A percentile compares a stretch with the other conserved stretches of the same genome.
Conservation (phyloP, 2,329 filamentous ascomycete genomes). For the Byssoonygena ceratinophila region DNA sequence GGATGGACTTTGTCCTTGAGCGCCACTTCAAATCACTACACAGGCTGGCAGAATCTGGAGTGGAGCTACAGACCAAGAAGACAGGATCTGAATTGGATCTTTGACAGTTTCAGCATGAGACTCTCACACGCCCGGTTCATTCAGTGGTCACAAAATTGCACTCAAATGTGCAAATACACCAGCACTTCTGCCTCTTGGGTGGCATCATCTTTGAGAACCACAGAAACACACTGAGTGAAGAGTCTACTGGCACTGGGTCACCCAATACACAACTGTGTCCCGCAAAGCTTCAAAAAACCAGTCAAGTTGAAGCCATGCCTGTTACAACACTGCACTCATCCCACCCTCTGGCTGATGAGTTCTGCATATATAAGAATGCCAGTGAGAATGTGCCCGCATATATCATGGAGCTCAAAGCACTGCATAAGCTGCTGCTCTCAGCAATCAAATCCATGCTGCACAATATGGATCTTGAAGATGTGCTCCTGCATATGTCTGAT, state of each 20-base stretch:
- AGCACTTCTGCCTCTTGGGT: conserved; percentile 14
- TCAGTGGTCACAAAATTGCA: conserved; percentile 10
- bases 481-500: conserved; percentile 27
- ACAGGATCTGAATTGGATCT: conserved; percentile 17
- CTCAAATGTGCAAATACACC: conserved; percentile 9
- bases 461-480: conserved; percentile 34
- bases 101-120: conserved; percentile 11
- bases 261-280: background rate
- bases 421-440: conserved; percentile 37
- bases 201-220: conserved; percentile 17
- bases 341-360: conserved; percentile 26
- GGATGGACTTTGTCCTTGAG: conserved; percentile 6
- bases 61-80: conserved; percentile 1
- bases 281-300: conserved; percentile 12
- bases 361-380: conserved; percentile 26
- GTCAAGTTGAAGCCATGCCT: conserved; percentile 8
- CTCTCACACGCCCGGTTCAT: conserved; percentile 11
- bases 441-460: conserved; percentile 37
- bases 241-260: conserved; percentile 1
- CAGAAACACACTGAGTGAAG: conserved; percentile 13
- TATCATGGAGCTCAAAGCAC: conserved; percentile 40
- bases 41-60: conserved; percentile 11
- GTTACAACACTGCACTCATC: conserved; percentile 9
- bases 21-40: conserved; percentile 14
- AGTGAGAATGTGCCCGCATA: conserved; percentile 21